Conservation (phyloP, 768 basidiomycete genomes). For the Leccinum pellstonianum region DNA sequence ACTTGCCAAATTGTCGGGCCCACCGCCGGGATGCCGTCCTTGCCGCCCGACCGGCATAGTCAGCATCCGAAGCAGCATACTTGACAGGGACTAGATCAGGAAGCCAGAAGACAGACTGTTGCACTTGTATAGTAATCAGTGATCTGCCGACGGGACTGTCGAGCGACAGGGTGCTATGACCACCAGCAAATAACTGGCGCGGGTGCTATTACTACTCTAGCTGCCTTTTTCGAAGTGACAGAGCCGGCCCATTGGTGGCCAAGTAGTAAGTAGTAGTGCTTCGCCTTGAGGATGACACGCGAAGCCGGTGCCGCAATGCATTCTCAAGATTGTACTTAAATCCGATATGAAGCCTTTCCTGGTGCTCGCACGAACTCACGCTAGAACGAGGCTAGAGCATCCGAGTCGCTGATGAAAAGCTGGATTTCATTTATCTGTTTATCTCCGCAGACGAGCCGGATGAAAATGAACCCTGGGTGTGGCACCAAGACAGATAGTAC, state of each 20-base stretch:
- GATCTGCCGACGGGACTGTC: not conserved
- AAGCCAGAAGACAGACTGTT: not conserved
- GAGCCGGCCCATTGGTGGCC: conserved; percentile 11
- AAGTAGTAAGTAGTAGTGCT: not conserved
- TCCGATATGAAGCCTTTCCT: conserved; percentile 5
- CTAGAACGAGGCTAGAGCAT: conserved; percentile 9
- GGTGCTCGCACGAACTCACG: conserved; percentile 5
- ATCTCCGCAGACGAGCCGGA: conserved; percentile 26
- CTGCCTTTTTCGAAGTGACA: conserved; percentile 6
- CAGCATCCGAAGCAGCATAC: not conserved
- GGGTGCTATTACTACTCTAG: conserved; percentile 1
- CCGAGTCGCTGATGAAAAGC: not conserved
- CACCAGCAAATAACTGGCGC: not conserved
- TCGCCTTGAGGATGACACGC: not conserved
- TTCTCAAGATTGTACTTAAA: conserved; percentile 10
- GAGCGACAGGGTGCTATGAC: not conserved
- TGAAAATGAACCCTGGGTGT: conserved; percentile 2
- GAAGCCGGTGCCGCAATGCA: not conserved
- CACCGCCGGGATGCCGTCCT: not conserved
- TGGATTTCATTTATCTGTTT: conserved; percentile 15
- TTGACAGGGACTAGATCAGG: not conserved
- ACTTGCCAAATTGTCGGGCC: not conserved
- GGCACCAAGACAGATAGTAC: not conserved
- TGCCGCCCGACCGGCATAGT: not conserved
- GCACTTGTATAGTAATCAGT: too few relatives aligned